Evolutionary conservation across 106 monocot genomes (phyloP).

Genomic region (Phalaenopsis aphrodite): DNA sequence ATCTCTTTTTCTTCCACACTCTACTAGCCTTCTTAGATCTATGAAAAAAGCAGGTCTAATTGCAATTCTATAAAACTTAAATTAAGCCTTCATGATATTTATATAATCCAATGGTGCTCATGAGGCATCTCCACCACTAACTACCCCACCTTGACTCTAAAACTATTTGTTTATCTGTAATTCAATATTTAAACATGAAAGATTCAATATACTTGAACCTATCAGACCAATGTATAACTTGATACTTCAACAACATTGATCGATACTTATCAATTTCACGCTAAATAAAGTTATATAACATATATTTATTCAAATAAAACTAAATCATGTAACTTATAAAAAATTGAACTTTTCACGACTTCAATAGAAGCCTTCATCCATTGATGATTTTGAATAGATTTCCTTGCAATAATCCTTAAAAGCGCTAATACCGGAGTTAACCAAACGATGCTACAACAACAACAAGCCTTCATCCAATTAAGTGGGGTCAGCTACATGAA

Average conservation of each 20-base stretch:
- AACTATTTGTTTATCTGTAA: background rate
- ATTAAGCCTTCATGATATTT: background rate
- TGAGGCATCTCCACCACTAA: background rate
- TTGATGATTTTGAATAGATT: background rate
- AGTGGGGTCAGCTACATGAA: no score
- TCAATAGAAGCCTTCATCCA: background rate
- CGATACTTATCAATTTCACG: background rate
- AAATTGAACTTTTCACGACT: background rate
- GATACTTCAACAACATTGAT: background rate
- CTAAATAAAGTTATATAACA: background rate
- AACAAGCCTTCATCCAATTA: no score
- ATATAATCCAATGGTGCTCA: background rate
- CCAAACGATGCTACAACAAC: no score
- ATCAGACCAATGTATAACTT: background rate
- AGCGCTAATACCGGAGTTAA: no score
- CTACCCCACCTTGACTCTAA: background rate
- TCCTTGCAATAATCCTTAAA: background rate
- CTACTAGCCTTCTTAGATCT: background rate
- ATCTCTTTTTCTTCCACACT: background rate
- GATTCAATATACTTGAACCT: background rate
- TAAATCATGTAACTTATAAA: background rate
- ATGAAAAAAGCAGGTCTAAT: background rate
- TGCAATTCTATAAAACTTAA: background rate
- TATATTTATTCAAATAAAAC: background rate
- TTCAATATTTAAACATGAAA: background rate